Evolutionary conservation across 1,139 yeast species (phyloP), one percentile per base, ranked within the genome.

Genomic region (Diutina pseudorugosa): DNA sequence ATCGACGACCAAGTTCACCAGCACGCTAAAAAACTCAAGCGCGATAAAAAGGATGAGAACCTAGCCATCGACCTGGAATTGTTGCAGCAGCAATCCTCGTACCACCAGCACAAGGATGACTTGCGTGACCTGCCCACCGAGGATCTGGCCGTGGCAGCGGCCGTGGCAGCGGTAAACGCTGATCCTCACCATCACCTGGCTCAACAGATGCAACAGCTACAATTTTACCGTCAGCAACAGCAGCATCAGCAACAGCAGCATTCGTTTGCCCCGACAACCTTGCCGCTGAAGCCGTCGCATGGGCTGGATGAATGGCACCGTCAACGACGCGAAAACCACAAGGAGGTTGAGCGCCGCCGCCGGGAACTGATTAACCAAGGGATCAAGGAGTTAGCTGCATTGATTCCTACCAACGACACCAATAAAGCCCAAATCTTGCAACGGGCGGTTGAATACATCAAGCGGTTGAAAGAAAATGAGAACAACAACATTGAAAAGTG

Each of bases 271-370:
- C 73, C 76, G 20, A 70, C 73, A 25, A 68, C 71, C 2, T 61
- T 69, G 53, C 71, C 74, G 5, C 62, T 65, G 2, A 75, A 73
- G 65, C 83, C 75, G 60, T 73, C 62, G 61, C 86, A 82, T 53
- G 89, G 89, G 11, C 71, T 88, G 20, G 94, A 85, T 33, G 96
- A 88, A 66, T 90, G 96, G 95, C 91, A 85, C 64, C 79, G 79
- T 59, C 79, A 81, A 64, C 80, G 97, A 60, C 83, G 87, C 61
- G 88, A 87, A 61, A 91, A 89, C 67, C 99, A 93, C 72, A 93
- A 93, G 69, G 98, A 94, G 69, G 98, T 93, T 33, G 99, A 93
- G 71, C 80, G 97, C 63, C 82, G 98, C 62, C 83, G 99, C 65
- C 82, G 99, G 62, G 97, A 93, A 65, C 82, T 85, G 51, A 93